These are phyloP conservation scores for Hericium coralloides DNA, from an alignment of 768 basidiomycete genomes.

Conservation along the genomic window DNA sequence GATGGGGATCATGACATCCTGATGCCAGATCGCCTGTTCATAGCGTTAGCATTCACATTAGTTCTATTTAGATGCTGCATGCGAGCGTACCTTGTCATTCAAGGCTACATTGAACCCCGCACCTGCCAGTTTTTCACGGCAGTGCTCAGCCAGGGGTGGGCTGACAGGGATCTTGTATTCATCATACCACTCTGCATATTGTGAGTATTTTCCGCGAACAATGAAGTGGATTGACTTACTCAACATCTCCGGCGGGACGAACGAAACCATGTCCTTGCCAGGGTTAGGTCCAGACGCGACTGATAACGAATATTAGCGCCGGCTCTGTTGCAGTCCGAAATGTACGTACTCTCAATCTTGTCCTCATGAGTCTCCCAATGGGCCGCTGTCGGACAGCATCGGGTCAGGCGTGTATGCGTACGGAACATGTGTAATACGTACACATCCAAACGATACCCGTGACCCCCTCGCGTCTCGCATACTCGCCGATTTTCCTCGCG, in stretches of 20 bases:
- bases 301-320: too few relatives aligned
- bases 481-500: slow-evolving; percentile 3
- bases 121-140: not conserved
- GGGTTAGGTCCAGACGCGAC: not conserved
- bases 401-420: not conserved
- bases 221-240: not conserved
- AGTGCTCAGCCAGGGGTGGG: not conserved
- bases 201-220: not conserved
- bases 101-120: slow-evolving; percentile 3
- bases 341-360: slow-evolving; percentile 1
- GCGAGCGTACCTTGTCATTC: not conserved
- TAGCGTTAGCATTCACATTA: not conserved
- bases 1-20: slow-evolving; percentile 6
- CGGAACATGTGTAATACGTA: not conserved
- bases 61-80: too few relatives aligned
- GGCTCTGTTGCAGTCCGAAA: not conserved
- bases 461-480: slow-evolving; percentile 1
- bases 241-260: slow-evolving; percentile 2
- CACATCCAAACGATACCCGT: slow-evolving; percentile 4
- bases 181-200: slow-evolving; percentile 1
- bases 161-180: slow-evolving; percentile 1
- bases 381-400: not conserved
- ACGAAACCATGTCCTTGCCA: slow-evolving; percentile 3
- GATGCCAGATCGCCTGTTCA: slow-evolving; percentile 4
- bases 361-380: slow-evolving; percentile 4